phyloP scores from a whole-genome alignment of 2,329 filamentous ascomycete species.

The Domatiomyces globalis region DNA sequence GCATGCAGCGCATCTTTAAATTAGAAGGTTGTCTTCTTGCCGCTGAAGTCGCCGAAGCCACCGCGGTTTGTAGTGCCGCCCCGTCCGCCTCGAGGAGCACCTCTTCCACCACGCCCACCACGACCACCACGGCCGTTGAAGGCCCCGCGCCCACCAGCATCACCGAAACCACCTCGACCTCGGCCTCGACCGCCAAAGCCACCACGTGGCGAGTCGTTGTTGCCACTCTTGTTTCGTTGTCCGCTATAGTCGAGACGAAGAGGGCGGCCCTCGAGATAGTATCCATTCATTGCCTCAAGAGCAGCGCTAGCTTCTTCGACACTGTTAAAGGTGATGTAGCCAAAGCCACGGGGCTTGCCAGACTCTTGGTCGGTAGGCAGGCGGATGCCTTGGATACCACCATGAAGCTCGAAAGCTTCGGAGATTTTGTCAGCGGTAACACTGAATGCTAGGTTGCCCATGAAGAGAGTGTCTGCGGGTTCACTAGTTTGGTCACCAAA shows the following conservation, averaged over 20 bases:
- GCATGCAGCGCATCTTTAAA: constrained; percentile 1
- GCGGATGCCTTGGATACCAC: constrained; percentile 62
- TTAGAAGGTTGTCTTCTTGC: constrained; percentile 64
- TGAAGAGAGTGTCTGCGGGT: constrained; percentile 74
- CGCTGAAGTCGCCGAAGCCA: constrained; percentile 54
- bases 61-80: constrained; percentile 35
- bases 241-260: constrained; percentile 73
- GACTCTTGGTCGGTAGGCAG: constrained; percentile 78
- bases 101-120: constrained; percentile 31
- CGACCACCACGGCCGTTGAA: constrained; percentile 40
- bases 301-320: constrained; percentile 71
- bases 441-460: constrained; percentile 81
- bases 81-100: constrained; percentile 32
- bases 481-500: constrained; percentile 70
- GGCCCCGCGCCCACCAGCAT: constrained; percentile 31
- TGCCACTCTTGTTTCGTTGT: constrained; percentile 42
- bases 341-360: constrained; percentile 80
- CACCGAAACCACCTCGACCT: constrained; percentile 33
- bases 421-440: constrained; percentile 61
- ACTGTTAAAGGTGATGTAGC: constrained; percentile 71
- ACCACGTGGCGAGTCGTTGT: constrained; percentile 31
- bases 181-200: constrained; percentile 36
- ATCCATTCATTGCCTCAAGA: constrained; percentile 55
- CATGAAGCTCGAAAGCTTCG: constrained; percentile 58
- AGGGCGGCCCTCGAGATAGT: constrained; percentile 55